phyloP scores from a whole-genome alignment of 768 basidiomycete species.

The Pluteus cervinus region DNA sequence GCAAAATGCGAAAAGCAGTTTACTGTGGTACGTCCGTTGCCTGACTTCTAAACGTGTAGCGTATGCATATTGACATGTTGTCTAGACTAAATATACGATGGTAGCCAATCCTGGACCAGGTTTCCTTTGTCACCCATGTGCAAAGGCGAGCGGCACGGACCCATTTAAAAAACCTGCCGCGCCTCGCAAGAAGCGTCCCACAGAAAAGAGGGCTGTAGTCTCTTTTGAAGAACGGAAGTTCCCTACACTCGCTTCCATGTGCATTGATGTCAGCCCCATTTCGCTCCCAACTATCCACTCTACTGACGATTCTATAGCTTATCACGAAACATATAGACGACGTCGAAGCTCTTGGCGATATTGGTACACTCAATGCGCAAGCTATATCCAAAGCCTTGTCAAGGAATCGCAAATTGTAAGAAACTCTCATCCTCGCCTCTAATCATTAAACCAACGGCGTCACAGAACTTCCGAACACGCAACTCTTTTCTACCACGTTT shows the following conservation, averaged over 20 bases:
- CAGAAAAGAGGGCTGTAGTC: conserved; percentile 63
- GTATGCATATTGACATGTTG: not conserved
- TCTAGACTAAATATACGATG: conserved; percentile 82
- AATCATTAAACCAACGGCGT: conserved; percentile 3
- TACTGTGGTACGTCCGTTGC: conserved; percentile 62
- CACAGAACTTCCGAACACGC: conserved; percentile 73
- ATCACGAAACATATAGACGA: conserved; percentile 85
- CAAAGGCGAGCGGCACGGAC: conserved; percentile 69
- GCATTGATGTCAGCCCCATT: conserved; percentile 58
- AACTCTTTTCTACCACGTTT: conserved; percentile 74
- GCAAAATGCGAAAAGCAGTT: conserved; percentile 80
- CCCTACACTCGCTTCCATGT: conserved; percentile 68
- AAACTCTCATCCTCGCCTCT: conserved; percentile 13
- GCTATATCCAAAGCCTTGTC: conserved; percentile 78
- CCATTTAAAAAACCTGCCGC: conserved; percentile 78
- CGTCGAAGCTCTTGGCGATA: conserved; percentile 84
- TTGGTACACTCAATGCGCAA: conserved; percentile 80
- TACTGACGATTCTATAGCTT: conserved; percentile 37
- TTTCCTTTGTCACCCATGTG: conserved; percentile 81
- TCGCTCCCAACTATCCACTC: not conserved
- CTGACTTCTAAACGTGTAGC: conserved; percentile 2
- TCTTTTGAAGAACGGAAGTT: conserved; percentile 67
- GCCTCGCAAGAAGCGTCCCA: conserved; percentile 53
- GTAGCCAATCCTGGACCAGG: conserved; percentile 66
- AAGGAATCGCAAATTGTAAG: conserved; percentile 77